A percentile compares a stretch with the other conserved stretches of the same genome.
phyloP scores from a whole-genome alignment of 169 alveolate species.

The Plasmodium coatneyi region DNA sequence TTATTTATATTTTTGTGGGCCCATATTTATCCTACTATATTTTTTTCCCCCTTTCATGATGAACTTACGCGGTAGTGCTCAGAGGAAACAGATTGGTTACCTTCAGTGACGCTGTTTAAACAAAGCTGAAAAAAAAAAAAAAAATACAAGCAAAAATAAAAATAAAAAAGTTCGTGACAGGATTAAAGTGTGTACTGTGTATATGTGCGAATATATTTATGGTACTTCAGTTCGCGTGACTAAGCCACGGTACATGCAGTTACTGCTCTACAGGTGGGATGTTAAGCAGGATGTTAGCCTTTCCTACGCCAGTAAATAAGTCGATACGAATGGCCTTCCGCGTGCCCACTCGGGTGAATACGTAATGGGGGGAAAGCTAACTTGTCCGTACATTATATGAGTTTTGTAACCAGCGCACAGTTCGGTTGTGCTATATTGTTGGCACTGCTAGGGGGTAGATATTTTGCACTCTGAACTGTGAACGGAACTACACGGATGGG shows the following conservation, averaged over 20 bases:
- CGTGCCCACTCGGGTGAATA: not conserved
- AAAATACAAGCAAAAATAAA: not conserved
- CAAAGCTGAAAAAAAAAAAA: not conserved
- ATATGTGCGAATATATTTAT: not conserved
- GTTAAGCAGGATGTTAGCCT: not conserved
- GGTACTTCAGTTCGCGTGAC: not conserved
- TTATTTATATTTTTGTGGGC: not conserved
- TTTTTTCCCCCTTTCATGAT: not conserved
- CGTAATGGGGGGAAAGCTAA: not conserved
- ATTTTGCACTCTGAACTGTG: not conserved
- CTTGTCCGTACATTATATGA: not conserved
- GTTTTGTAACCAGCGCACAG: not conserved
- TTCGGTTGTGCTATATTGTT: not conserved
- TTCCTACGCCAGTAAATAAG: not conserved
- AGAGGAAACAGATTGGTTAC: not conserved
- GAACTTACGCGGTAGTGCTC: not conserved
- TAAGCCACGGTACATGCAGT: not conserved
- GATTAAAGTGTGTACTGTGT: not conserved
- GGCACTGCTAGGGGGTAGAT: not conserved
- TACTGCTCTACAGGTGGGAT: not conserved
- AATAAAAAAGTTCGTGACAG: not conserved
- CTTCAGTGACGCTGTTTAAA: not conserved
- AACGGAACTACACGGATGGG: not conserved
- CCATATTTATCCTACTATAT: not conserved
- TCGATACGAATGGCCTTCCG: not conserved